phyloP scores from a whole-genome alignment of 495 filamentous ascomycete genomes.

The Neurospora sp. region DNA sequence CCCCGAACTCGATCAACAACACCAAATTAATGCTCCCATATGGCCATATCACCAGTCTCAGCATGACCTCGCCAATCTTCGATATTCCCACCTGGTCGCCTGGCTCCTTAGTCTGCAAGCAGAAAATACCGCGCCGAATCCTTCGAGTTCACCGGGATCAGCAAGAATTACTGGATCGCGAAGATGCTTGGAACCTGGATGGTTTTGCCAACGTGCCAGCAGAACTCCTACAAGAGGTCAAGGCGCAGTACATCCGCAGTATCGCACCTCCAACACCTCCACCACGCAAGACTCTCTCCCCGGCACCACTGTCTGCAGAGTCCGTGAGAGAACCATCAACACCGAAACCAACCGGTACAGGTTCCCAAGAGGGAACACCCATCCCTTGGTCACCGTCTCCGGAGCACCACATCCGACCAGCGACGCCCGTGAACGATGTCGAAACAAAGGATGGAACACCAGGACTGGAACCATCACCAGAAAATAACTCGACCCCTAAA shows the following conservation, averaged over 20 bases:
- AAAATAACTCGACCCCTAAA: not conserved
- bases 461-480: not conserved
- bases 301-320: not conserved
- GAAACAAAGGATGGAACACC: not conserved
- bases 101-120: not conserved
- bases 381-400: conserved; percentile 14
- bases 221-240: conserved; percentile 25
- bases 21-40: not conserved
- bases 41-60: not conserved
- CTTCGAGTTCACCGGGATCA: conserved; percentile 51
- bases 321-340: not conserved
- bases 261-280: not conserved
- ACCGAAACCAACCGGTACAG: not conserved
- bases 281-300: not conserved
- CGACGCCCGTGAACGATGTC: not conserved
- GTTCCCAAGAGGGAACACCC: not conserved
- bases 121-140: conserved; percentile 5
- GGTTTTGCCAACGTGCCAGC: conserved; percentile 29
- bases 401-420: not conserved
- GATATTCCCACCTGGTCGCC: conserved; percentile 6
- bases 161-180: conserved; percentile 41
- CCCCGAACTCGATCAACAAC: not conserved
- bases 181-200: conserved; percentile 30
- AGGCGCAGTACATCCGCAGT: not conserved
- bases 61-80: not conserved